Percentiles rank a stretch among this genome's conserved stretches.
Conservation (phyloP, 1,284 basidiomycete species). For the Ganoderma leucocontextum region DNA sequence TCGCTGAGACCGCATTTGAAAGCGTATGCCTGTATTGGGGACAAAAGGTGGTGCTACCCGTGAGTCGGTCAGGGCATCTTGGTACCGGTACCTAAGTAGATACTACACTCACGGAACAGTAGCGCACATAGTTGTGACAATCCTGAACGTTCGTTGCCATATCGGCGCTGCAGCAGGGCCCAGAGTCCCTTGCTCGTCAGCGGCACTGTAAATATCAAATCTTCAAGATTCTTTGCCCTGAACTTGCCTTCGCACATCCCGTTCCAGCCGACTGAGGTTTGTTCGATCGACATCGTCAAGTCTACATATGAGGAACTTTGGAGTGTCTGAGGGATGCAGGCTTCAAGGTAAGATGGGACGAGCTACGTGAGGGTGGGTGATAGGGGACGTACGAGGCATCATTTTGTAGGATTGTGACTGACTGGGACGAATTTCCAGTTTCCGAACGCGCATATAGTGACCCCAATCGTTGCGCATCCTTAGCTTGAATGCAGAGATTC, state of each 20-base stretch:
- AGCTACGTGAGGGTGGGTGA: no score
- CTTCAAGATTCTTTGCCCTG: not conserved
- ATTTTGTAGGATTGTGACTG: no score
- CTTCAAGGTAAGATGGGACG: not conserved
- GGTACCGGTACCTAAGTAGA: not conserved
- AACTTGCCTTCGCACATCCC: not conserved
- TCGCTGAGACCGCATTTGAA: not conserved
- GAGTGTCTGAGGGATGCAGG: not conserved
- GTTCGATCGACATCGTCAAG: not conserved
- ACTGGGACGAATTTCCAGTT: not conserved
- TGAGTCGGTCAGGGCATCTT: not conserved
- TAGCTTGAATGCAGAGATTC: not conserved
- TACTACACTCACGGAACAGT: not conserved
- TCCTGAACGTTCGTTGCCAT: not conserved
- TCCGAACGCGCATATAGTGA: not conserved
- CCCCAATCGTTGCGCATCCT: not conserved
- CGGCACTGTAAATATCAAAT: not conserved
- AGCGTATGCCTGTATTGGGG: no score
- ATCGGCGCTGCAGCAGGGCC: not conserved
- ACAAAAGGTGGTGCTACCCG: not conserved
- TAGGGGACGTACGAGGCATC: not conserved
- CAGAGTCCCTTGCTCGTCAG: not conserved
- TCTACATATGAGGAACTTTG: not conserved
- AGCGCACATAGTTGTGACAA: not conserved
- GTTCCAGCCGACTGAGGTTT: not conserved